phyloP scores from a whole-genome alignment of 805 yeast species.

The Yarrowia hollandica region DNA sequence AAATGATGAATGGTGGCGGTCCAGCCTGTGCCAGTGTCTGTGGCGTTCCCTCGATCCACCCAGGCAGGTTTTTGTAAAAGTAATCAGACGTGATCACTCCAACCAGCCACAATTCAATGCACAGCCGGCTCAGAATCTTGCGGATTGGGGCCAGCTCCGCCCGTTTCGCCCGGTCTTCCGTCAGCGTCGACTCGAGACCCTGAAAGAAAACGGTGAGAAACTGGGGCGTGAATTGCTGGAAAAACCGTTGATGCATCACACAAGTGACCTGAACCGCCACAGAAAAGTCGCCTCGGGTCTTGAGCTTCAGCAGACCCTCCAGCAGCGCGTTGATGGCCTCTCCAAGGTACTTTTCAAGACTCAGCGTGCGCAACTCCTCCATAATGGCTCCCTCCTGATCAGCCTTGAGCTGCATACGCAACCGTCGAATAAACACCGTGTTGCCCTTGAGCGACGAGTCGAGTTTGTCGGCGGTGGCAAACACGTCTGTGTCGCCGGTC shows the following conservation, averaged over 20 bases:
- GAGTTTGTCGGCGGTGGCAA: slow-evolving; percentile 29
- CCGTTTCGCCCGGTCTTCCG: slow-evolving; percentile 20
- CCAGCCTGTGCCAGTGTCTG: slow-evolving; percentile 12
- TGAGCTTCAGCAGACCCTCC: slow-evolving; percentile 59
- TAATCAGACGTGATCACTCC: slow-evolving; percentile 45
- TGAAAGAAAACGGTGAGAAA: slow-evolving; percentile 19
- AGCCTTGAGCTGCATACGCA: slow-evolving; percentile 56
- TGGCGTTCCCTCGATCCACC: slow-evolving; percentile 19
- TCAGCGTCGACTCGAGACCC: slow-evolving; percentile 8
- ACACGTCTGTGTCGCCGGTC: slow-evolving; percentile 32
- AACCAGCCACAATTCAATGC: slow-evolving; percentile 58
- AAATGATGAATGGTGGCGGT: background rate
- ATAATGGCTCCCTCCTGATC: slow-evolving; percentile 53
- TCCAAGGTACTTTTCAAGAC: slow-evolving; percentile 70
- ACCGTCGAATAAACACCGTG: slow-evolving; percentile 69
- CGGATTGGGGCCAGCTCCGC: slow-evolving; percentile 42
- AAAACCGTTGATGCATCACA: slow-evolving; percentile 76
- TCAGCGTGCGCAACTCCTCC: slow-evolving; percentile 60
- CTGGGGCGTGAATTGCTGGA: slow-evolving; percentile 49
- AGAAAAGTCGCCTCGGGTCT: slow-evolving; percentile 56
- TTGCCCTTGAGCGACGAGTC: slow-evolving; percentile 83
- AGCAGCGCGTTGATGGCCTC: slow-evolving; percentile 64
- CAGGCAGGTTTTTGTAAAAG: slow-evolving; percentile 7
- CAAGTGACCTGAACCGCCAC: slow-evolving; percentile 69
- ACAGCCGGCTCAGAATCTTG: slow-evolving; percentile 52